These are phyloP conservation scores for Lanmaoa pseudosensibilis DNA, from an alignment of 768 basidiomycete genomes.

Conservation along the genomic window DNA sequence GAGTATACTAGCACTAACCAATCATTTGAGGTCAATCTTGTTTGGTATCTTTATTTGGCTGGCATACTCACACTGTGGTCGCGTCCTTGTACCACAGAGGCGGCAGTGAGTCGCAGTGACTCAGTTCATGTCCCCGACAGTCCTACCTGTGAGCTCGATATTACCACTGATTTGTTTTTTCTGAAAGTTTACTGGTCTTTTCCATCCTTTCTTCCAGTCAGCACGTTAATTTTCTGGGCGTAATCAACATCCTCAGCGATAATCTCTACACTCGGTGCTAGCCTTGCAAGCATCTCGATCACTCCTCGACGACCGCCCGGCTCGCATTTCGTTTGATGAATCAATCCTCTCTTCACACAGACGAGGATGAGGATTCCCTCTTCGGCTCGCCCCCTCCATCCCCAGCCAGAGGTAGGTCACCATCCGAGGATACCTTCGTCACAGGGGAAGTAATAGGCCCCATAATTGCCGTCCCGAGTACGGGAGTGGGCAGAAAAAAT, in stretches of 20 bases:
- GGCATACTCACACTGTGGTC: too few species aligned
- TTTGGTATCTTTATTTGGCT: conserved; percentile 12
- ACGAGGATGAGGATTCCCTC: conserved; percentile 64
- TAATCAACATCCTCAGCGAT: conserved; percentile 2
- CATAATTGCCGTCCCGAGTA: conserved; percentile 28
- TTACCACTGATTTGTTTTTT: not conserved
- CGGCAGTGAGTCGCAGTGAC: too few species aligned
- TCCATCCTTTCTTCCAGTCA: not conserved
- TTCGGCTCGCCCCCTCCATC: conserved; percentile 80
- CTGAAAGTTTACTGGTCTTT: not conserved
- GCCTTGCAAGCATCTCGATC: conserved; percentile 20
- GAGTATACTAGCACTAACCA: too few species aligned
- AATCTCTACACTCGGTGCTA: not conserved
- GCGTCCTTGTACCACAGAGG: not conserved
- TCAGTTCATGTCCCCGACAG: not conserved
- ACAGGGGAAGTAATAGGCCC: conserved; percentile 17
- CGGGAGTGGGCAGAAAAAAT: conserved; percentile 42
- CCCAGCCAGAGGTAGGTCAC: conserved; percentile 74
- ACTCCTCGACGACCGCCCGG: not conserved
- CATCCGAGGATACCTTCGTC: conserved; percentile 46
- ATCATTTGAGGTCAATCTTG: not conserved
- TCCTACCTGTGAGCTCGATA: conserved; percentile 4
- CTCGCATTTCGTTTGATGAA: conserved; percentile 26
- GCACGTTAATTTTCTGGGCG: not conserved
- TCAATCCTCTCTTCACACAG: conserved; percentile 1